phyloP scores from a whole-genome alignment of 2,329 filamentous ascomycete species.

The Claviceps fusiformis region DNA sequence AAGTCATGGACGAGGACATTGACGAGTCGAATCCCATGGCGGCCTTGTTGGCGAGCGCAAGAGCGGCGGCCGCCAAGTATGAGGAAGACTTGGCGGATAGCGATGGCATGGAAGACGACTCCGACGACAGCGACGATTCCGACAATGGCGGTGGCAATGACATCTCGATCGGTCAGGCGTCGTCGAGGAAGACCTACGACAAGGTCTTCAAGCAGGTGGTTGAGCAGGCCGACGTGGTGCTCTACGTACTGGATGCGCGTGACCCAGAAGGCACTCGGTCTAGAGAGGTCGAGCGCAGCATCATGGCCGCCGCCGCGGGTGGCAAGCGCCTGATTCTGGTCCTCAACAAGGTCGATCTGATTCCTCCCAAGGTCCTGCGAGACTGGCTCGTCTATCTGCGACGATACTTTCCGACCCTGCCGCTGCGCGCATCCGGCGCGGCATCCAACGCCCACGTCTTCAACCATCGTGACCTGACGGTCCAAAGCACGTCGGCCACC shows the following conservation, averaged over 20 bases:
- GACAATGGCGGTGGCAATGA: constrained; percentile 43
- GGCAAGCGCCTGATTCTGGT: constrained; percentile 83
- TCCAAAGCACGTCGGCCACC: constrained; percentile 71
- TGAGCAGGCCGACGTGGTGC: constrained; percentile 74
- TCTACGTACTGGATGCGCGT: constrained; percentile 86
- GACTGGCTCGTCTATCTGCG: constrained; percentile 75
- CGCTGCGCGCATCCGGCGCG: constrained; percentile 69
- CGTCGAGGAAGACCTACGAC: constrained; percentile 78
- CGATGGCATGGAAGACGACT: constrained; percentile 38
- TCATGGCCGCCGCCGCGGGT: constrained; percentile 75
- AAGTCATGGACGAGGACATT: constrained; percentile 40
- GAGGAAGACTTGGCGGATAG: constrained; percentile 50
- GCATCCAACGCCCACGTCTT: constrained; percentile 81
- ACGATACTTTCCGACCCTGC: constrained; percentile 81
- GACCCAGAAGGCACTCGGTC: constrained; percentile 86
- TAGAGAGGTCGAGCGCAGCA: constrained; percentile 75
- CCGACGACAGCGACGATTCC: constrained; percentile 25
- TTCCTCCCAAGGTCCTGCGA: constrained; percentile 69
- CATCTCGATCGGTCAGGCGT: constrained; percentile 37
- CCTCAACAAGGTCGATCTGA: constrained; percentile 89
- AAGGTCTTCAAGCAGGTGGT: constrained; percentile 93
- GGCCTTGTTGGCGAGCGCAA: constrained; percentile 74
- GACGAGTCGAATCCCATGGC: constrained; percentile 79
- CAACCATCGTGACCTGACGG: constrained; percentile 79
- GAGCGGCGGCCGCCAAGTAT: constrained; percentile 63